These are phyloP conservation scores for Phyllosticta citrichinensis DNA, from an alignment of 2,329 filamentous ascomycete species.

Conservation along the genomic window DNA sequence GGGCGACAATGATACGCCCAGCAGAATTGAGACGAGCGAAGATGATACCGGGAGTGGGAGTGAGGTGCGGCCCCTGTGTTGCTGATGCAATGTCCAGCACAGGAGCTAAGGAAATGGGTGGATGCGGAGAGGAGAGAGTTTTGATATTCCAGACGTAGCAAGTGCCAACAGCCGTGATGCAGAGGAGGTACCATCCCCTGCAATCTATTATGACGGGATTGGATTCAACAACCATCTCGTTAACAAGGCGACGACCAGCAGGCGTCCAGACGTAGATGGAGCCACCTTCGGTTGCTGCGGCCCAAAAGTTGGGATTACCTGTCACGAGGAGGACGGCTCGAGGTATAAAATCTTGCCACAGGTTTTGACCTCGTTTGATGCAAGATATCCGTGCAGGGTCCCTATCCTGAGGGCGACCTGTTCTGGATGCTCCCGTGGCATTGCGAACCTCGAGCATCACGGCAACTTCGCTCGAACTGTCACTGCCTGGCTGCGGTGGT, in stretches of 20 bases:
- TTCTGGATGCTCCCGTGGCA: slow-evolving; percentile 51
- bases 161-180: slow-evolving; percentile 77
- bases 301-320: slow-evolving; percentile 85
- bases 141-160: slow-evolving; percentile 92
- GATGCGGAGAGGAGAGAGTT: slow-evolving; percentile 72
- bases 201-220: slow-evolving; percentile 92
- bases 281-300: slow-evolving; percentile 86
- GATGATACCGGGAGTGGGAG: slow-evolving; percentile 72
- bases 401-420: slow-evolving; percentile 51
- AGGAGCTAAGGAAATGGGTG: slow-evolving; percentile 79
- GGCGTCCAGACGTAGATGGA: slow-evolving; percentile 86
- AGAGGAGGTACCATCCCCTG: slow-evolving; percentile 79
- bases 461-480: slow-evolving; percentile 47
- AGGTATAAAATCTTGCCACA: slow-evolving; percentile 94
- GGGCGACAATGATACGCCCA: slow-evolving; percentile 76
- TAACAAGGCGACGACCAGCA: slow-evolving; percentile 75
- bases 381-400: slow-evolving; percentile 80
- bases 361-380: slow-evolving; percentile 63
- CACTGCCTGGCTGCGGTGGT: slow-evolving; percentile 32
- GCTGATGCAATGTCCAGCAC: slow-evolving; percentile 79
- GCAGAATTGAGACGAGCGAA: slow-evolving; percentile 84
- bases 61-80: slow-evolving; percentile 67
- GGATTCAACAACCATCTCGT: slow-evolving; percentile 76
- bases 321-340: slow-evolving; percentile 80
- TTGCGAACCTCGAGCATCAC: slow-evolving; percentile 85